These are phyloP conservation scores for Nigrograna mackinnonii DNA, from an alignment of 2,329 filamentous ascomycete species.

Conservation along the genomic window DNA sequence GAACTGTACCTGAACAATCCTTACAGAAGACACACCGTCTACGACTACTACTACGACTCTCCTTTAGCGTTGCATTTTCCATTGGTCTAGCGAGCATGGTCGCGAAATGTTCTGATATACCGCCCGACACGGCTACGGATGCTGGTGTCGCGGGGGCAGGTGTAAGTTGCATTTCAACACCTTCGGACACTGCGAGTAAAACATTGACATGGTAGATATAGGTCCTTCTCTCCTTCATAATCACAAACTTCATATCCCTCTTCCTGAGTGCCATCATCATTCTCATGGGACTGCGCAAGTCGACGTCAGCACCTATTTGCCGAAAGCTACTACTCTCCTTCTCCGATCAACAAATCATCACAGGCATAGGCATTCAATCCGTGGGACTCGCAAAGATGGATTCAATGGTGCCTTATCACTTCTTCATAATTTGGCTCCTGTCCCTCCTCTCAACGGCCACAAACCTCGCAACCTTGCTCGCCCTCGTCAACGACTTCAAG, in stretches of 20 bases:
- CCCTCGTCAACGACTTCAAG: conserved; percentile 67
- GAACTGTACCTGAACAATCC: background rate
- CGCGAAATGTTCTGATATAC: conserved; percentile 49
- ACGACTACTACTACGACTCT: conserved; percentile 4
- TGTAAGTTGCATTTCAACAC: conserved; percentile 43
- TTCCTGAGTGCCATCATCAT: conserved; percentile 61
- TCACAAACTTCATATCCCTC: conserved; percentile 63
- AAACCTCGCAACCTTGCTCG: conserved; percentile 67
- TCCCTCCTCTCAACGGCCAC: conserved; percentile 67
- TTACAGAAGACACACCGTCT: background rate
- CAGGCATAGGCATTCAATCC: conserved; percentile 69
- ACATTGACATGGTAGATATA: conserved; percentile 27
- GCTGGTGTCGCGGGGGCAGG: conserved; percentile 62
- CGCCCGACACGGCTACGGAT: conserved; percentile 53
- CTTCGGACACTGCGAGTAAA: background rate
- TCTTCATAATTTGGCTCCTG: conserved; percentile 73
- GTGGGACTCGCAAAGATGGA: conserved; percentile 64
- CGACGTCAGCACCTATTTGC: conserved; percentile 54
- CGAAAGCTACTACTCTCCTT: conserved; percentile 68
- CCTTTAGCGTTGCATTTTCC: conserved; percentile 3
- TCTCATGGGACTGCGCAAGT: conserved; percentile 55
- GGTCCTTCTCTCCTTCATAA: conserved; percentile 68
- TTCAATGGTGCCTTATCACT: conserved; percentile 67
- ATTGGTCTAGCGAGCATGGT: background rate
- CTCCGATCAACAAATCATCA: conserved; percentile 70